Base-by-base conservation (phyloP, 2,329 filamentous ascomycete species). In the Diplodia corticola region DNA sequence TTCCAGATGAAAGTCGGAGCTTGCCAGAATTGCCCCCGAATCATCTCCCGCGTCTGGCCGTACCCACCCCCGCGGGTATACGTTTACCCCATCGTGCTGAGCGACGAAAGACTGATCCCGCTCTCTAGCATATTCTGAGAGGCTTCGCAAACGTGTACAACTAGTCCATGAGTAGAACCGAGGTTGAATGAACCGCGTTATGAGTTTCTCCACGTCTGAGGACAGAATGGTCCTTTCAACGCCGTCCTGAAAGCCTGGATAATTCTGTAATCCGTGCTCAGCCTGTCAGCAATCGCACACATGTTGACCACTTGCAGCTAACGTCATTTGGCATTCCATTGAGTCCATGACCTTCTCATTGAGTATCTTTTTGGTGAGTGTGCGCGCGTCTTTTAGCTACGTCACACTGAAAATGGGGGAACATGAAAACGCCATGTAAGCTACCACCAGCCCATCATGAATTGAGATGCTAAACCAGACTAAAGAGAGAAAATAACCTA, bases 401-500 rank as follows among this genome's bases (percentile, higher is more conserved):
- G 24, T 28, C 64, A 44, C 53, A 59, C 54, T 46, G 54, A 35
- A 60, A 59, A 64, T 33, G 46, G 48, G 48, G 44, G 54, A 66
- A 66, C 64, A 72, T 65, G 73, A 69, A 49, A 65, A 75, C 65
- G 71, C 74, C 76, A 73, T 44, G 40, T 44, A 72, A 71, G 74
- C 75, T 71, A 76, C 75, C 76, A 73, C 75, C 75, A 72, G 72
- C 54, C 67, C 61, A 70, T 73, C 72, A 72, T 71, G 74, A 76
- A 75, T 72, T 44, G 73, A 77, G 64, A 66, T 60, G 64, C 54
- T 48, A 59, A 59, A 59, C 64, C 64, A 60, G 26, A 65, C 54
- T 24, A 67, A 61, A 66, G 54, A 65, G 55, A 53, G 40, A 49
- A 66, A 67, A 69, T 67, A 71, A 69, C 71, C 81, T 85, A 88